Base-by-base conservation (phyloP, 768 basidiomycete genomes). In the Amanita phalloides region DNA sequence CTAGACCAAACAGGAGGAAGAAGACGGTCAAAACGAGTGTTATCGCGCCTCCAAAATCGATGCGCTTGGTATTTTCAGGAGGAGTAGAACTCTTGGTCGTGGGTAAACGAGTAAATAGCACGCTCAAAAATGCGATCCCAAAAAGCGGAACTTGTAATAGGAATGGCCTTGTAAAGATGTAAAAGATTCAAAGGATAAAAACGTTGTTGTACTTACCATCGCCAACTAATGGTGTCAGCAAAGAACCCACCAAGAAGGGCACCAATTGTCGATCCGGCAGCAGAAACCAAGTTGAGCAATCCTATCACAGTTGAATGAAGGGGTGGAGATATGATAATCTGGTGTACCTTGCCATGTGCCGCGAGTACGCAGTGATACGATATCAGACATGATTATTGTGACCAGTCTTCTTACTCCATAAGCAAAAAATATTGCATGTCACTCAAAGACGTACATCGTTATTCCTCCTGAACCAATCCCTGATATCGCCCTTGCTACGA, bases 281-380 rank as follows among this genome's bases (percentile, higher is more conserved):
- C 76, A 53, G 71, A 84, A 2, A 83, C 71, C 28, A 84, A 74
- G 59, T 82, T 84, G 3, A 79, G 62, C 9, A 84, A 61, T 1
- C 81, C 78, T 77, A 52, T 7, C 11, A 25, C 10, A 35, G 10
- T 42, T 30, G 30, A 28, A 6, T 5, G 10, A 41, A 13, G 30
- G 8, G 7, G 8, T 30, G 6, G 26, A 28, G 30, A 30, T 30
- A 30, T 9, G 8, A 30, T 8, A 8, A 9, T 30, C 8, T 17
- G 25, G 43, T 43, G 3, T 21, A 73, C 80, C 83, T 75, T 84
- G 82, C 76, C 81, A 82, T n/a, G 80, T 83, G 21, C 84, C 84
- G 47, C 82, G 69, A 21, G 71, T 71, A 1, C 82, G 71, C 43
- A 84, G 67, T 0, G 82, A 79, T 1, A 83, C 76, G 14, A 84